Evolutionary conservation across 2,329 filamentous ascomycete genomes (phyloP).

Genomic region (Cytospora piceicola): DNA sequence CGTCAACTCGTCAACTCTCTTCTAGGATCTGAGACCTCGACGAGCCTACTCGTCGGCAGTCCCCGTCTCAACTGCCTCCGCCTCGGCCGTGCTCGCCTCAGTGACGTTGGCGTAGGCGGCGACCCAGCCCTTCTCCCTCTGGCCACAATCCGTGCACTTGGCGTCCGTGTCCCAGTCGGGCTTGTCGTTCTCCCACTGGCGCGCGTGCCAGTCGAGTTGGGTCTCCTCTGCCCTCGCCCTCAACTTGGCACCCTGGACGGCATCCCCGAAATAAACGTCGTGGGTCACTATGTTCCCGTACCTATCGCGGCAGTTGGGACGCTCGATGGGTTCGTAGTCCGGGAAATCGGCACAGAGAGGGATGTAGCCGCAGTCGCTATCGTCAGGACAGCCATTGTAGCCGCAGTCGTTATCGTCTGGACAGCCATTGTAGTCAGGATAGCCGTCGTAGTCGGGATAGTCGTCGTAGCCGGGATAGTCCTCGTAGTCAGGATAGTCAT

Average conservation of each 20-base stretch:
- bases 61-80: neutral
- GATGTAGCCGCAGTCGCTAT: neutral
- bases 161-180: slow-evolving; percentile 25
- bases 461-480: neutral
- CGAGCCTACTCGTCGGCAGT: neutral
- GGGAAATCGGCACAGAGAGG: neutral
- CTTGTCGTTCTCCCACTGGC: slow-evolving; percentile 28
- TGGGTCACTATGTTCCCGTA: neutral
- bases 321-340: too few relatives aligned
- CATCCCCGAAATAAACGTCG: too few relatives aligned
- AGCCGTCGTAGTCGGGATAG: neutral
- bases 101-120: neutral
- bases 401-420: neutral
- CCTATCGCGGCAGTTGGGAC: neutral
- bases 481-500: too few relatives aligned
- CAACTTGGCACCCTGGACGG: neutral
- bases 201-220: slow-evolving; percentile 9
- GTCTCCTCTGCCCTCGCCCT: neutral
- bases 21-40: neutral
- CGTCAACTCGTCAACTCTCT: neutral
- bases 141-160: slow-evolving; percentile 16
- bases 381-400: neutral
- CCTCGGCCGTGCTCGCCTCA: neutral
- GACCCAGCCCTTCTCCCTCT: slow-evolving; percentile 9
- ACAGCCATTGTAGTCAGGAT: neutral